Conservation (phyloP, 805 yeast genomes). For the Ogataea polymorpha region DNA sequence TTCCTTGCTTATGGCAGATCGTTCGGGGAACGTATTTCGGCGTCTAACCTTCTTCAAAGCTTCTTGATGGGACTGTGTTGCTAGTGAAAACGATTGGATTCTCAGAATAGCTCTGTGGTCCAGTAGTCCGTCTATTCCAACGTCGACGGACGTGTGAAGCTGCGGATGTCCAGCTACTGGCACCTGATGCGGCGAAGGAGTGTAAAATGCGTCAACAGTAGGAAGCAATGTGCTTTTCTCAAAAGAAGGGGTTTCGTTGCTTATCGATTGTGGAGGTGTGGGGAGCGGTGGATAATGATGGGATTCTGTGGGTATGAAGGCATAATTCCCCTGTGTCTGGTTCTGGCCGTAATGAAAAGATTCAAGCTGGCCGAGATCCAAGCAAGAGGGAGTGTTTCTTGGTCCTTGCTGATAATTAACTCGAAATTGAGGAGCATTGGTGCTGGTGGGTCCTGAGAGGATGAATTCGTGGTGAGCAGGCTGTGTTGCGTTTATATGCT, state of each 20-base stretch:
- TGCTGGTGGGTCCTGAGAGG: neutral
- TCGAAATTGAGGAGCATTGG: slow-evolving; percentile 1
- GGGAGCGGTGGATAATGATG: slow-evolving; percentile 12
- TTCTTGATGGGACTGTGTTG: neutral
- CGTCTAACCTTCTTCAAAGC: slow-evolving; percentile 3
- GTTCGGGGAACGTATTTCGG: slow-evolving; percentile 16
- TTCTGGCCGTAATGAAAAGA: neutral
- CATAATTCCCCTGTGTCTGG: slow-evolving; percentile 2
- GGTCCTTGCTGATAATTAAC: slow-evolving; percentile 2
- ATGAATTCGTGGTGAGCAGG: slow-evolving; percentile 1
- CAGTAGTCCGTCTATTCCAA: neutral
- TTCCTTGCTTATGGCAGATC: neutral
- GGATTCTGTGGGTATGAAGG: neutral
- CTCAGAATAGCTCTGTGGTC: slow-evolving; percentile 10
- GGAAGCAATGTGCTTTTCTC: slow-evolving; percentile 6
- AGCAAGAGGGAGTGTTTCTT: neutral
- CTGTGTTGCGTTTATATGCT: slow-evolving; percentile 9
- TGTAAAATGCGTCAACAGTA: slow-evolving; percentile 8
- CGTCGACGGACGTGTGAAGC: neutral
- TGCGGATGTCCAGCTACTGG: neutral
- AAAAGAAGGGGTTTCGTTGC: slow-evolving; percentile 4
- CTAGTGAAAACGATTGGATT: slow-evolving; percentile 10
- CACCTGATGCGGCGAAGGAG: slow-evolving; percentile 1
- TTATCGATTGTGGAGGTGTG: slow-evolving; percentile 12
- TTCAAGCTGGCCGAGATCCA: neutral